Evolutionary conservation across 139 green algal species (phyloP).

Genomic region (Picocystis salinarum): DNA sequence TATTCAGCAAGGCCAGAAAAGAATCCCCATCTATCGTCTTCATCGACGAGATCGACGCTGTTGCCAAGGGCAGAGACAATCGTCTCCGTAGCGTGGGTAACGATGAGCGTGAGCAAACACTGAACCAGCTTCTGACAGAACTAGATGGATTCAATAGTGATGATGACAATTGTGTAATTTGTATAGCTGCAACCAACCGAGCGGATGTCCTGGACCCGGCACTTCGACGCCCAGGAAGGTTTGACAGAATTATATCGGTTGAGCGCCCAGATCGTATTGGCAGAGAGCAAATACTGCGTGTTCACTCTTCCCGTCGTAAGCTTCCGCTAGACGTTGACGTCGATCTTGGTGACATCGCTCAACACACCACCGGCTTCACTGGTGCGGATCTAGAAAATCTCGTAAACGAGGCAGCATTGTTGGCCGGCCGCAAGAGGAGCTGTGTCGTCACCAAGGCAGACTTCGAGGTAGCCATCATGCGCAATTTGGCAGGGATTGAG

Average conservation of each 20-base stretch:
- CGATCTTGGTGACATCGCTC: constrained; percentile 16
- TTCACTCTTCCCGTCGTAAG: constrained; percentile 33
- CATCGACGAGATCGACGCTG: constrained; percentile 85
- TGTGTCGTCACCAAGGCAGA: too few relatives aligned
- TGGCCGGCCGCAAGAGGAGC: constrained; percentile 31
- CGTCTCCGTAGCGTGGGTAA: constrained; percentile 46
- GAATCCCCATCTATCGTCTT: constrained; percentile 76
- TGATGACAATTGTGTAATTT: constrained; percentile 45
- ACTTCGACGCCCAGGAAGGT: constrained; percentile 60
- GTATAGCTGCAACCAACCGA: constrained; percentile 88
- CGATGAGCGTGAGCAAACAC: constrained; percentile 76
- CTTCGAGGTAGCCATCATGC: constrained; percentile 18
- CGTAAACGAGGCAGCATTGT: constrained; percentile 32
- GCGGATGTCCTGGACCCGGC: constrained; percentile 69
- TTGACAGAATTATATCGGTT: constrained; percentile 53
- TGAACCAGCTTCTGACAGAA: constrained; percentile 83
- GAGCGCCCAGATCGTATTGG: constrained; percentile 51
- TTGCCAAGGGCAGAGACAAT: constrained; percentile 57
- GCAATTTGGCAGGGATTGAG: constrained; percentile 48
- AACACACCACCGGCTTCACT: constrained; percentile 43
- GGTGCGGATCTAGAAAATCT: constrained; percentile 56
- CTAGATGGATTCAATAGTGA: constrained; percentile 56
- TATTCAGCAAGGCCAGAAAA: constrained; percentile 59
- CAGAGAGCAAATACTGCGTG: constrained; percentile 42
- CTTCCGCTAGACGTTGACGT: constrained; percentile 27